Conservation (phyloP, 495 filamentous ascomycete species). For the Penicillium dipodomyicola region DNA sequence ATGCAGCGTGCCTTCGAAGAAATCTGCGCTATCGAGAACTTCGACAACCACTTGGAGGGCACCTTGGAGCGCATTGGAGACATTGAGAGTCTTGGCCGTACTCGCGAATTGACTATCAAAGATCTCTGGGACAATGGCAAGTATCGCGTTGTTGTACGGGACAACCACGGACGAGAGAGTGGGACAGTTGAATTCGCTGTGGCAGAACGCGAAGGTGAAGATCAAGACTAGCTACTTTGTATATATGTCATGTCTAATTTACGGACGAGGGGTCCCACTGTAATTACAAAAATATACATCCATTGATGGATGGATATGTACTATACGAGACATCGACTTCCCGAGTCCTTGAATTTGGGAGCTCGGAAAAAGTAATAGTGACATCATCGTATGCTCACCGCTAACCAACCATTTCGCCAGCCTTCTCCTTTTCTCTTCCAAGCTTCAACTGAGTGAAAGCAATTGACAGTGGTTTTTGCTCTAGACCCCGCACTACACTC, state of each 20-base stretch:
- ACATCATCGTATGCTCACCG: slow-evolving; percentile 42
- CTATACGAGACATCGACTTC: neutral
- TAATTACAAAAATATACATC: slow-evolving; percentile 1
- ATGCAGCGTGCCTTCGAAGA: slow-evolving; percentile 91
- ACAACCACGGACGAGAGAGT: slow-evolving; percentile 50
- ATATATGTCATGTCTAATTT: neutral
- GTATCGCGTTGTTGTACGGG: slow-evolving; percentile 64
- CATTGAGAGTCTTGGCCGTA: slow-evolving; percentile 91
- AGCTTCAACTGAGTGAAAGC: slow-evolving; percentile 2
- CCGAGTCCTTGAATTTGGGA: neutral
- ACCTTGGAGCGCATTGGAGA: slow-evolving; percentile 81
- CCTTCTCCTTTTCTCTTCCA: slow-evolving; percentile 11
- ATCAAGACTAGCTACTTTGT: slow-evolving; percentile 22
- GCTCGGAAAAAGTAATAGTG: slow-evolving; percentile 23
- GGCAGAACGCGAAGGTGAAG: slow-evolving; percentile 32
- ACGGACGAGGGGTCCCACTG: slow-evolving; percentile 2
- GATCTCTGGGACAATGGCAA: slow-evolving; percentile 72
- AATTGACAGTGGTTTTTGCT: neutral
- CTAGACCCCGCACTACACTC: neutral
- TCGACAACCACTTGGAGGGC: slow-evolving; percentile 75
- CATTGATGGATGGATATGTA: too few relatives aligned
- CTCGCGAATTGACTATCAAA: slow-evolving; percentile 88
- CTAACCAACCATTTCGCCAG: slow-evolving; percentile 19
- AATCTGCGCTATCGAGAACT: slow-evolving; percentile 69
- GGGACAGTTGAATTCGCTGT: slow-evolving; percentile 47